Percentiles rank a stretch among this genome's conserved stretches.
phyloP scores from a whole-genome alignment of 1,284 basidiomycete genomes.

The Malassezia equina region DNA sequence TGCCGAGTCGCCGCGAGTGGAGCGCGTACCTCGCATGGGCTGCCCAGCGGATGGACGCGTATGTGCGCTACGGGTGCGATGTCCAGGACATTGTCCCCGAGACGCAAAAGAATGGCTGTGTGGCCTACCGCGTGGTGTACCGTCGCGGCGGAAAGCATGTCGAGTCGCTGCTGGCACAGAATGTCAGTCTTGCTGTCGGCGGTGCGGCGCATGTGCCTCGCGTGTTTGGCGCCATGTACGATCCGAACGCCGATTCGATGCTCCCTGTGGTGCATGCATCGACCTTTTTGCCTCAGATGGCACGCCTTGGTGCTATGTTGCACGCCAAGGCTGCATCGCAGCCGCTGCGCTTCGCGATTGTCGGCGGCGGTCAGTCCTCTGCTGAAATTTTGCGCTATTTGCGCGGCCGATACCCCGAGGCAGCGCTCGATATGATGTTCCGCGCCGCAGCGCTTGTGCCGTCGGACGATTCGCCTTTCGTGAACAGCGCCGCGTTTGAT shows the following conservation, averaged over 20 bases:
- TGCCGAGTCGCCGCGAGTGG: conserved; percentile 45
- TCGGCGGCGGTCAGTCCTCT: conserved; percentile 44
- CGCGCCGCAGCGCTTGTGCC: conserved; percentile 41
- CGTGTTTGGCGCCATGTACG: conserved; percentile 25
- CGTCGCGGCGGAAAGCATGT: conserved; percentile 22
- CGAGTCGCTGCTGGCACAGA: conserved; percentile 25
- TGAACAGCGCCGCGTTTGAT: conserved; percentile 46
- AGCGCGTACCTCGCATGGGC: conserved; percentile 46
- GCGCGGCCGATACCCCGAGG: conserved; percentile 35
- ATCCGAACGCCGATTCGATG: conserved; percentile 4
- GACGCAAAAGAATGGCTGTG: conserved; percentile 18
- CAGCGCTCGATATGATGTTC: conserved; percentile 40
- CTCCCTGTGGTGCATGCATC: conserved; percentile 36
- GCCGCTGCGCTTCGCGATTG: conserved; percentile 36
- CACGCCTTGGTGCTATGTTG: conserved; percentile 25
- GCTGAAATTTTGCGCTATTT: conserved; percentile 44
- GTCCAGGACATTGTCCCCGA: conserved; percentile 34
- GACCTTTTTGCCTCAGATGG: conserved; percentile 35
- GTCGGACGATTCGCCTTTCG: conserved; percentile 43
- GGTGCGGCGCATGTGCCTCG: conserved; percentile 32
- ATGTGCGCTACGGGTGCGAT: conserved; percentile 32
- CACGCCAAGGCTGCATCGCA: conserved; percentile 11
- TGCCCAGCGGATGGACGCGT: conserved; percentile 34
- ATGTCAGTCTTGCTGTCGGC: conserved; percentile 39
- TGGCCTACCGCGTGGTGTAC: conserved; percentile 17